phyloP scores from a whole-genome alignment of 169 alveolate genomes.

The Plasmodium vivax region DNA sequence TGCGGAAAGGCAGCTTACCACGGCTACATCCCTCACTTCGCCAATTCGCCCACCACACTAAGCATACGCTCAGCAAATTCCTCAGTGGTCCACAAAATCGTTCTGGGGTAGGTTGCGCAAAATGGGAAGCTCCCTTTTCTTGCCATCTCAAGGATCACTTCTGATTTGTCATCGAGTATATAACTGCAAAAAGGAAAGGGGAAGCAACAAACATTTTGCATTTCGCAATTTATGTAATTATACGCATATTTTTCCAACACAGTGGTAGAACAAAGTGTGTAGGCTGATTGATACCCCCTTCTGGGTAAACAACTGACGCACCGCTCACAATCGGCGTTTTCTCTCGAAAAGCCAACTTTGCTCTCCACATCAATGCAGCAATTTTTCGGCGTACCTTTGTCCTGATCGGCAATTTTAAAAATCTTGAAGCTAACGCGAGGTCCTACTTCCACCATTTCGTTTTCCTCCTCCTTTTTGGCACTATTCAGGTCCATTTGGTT shows the following conservation, averaged over 20 bases:
- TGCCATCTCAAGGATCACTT: neutral
- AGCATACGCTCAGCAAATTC: neutral
- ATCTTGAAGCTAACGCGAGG: slow-evolving; percentile 59
- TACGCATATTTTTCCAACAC: neutral
- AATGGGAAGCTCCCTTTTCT: neutral
- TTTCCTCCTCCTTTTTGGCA: slow-evolving; percentile 3
- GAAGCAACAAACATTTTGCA: neutral
- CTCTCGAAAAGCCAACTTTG: neutral
- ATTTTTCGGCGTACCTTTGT: slow-evolving; percentile 20
- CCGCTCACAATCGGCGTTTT: neutral
- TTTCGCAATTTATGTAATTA: neutral
- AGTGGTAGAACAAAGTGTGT: neutral
- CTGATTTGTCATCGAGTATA: slow-evolving; percentile 20
- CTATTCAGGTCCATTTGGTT: neutral
- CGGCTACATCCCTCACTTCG: neutral
- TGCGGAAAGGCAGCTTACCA: neutral
- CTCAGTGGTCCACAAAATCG: neutral
- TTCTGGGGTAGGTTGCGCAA: neutral
- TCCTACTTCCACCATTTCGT: slow-evolving; percentile 58
- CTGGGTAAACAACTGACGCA: neutral
- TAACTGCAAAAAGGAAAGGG: slow-evolving; percentile 17
- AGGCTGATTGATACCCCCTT: neutral
- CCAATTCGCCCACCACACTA: neutral
- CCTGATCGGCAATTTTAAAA: slow-evolving; percentile 65
- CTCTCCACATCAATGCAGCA: neutral